phyloP scores from a whole-genome alignment of 768 basidiomycete genomes.

The Boletus subparvulus region DNA sequence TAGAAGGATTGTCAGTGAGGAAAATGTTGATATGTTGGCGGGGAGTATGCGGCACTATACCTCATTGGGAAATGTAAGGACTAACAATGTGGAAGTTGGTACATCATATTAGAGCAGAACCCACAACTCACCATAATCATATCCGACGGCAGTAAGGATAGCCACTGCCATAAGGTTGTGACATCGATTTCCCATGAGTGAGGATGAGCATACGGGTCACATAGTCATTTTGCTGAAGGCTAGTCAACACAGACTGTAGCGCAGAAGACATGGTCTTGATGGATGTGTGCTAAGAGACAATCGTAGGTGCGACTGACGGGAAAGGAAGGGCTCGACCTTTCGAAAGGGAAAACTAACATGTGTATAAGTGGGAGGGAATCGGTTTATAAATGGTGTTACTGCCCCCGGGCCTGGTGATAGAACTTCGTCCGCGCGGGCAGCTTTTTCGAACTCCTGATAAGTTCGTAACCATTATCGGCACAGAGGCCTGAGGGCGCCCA shows the following conservation, averaged over 20 bases:
- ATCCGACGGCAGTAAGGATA: slow-evolving; percentile 1
- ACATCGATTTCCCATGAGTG: neutral
- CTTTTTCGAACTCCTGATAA: too few relatives aligned
- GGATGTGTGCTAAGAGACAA: too few relatives aligned
- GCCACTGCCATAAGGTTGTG: neutral
- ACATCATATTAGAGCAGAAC: neutral
- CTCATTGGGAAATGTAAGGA: slow-evolving; percentile 10
- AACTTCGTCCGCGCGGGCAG: too few relatives aligned
- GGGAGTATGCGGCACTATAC: neutral
- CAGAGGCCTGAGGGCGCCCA: too few relatives aligned
- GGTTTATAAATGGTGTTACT: too few relatives aligned
- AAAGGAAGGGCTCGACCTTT: too few relatives aligned
- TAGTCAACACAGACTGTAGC: neutral
- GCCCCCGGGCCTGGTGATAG: too few relatives aligned
- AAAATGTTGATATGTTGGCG: neutral
- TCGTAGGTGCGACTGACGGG: too few relatives aligned
- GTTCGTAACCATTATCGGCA: too few relatives aligned
- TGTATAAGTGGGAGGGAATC: too few relatives aligned
- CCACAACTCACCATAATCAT: slow-evolving; percentile 7
- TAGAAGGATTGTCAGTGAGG: neutral
- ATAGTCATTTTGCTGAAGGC: too few relatives aligned
- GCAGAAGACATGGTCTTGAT: neutral
- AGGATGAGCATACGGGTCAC: neutral
- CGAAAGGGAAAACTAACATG: too few relatives aligned
- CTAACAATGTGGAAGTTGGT: neutral